phyloP scores from a whole-genome alignment of 768 basidiomycete species.

The Leucosporidium yakuticum region DNA sequence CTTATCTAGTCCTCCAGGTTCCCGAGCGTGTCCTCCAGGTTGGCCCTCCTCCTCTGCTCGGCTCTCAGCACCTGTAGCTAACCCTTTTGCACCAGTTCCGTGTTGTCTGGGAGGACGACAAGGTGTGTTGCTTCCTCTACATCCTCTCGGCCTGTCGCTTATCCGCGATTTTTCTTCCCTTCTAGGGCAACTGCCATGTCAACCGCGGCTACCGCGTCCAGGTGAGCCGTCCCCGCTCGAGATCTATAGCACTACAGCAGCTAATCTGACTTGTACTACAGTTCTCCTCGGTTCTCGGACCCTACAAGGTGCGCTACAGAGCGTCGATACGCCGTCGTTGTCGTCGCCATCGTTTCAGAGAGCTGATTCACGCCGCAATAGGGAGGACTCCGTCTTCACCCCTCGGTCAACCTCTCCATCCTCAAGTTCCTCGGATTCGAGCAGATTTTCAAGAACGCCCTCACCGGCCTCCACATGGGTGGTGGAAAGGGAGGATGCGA shows the following conservation, averaged over 20 bases:
- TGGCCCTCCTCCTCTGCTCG: neutral
- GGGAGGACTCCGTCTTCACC: slow-evolving; percentile 71
- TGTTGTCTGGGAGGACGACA: slow-evolving; percentile 69
- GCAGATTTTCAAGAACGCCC: slow-evolving; percentile 69
- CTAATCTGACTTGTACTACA: slow-evolving; percentile 35
- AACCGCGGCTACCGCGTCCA: slow-evolving; percentile 71
- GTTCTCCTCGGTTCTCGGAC: slow-evolving; percentile 72
- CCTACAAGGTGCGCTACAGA: slow-evolving; percentile 40
- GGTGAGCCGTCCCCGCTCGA: slow-evolving; percentile 42
- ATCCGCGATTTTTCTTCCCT: neutral
- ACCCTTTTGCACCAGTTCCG: slow-evolving; percentile 56
- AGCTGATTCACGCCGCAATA: slow-evolving; percentile 49
- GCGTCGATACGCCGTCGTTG: neutral
- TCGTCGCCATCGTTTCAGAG: neutral
- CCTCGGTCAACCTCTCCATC: slow-evolving; percentile 72
- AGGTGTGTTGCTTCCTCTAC: slow-evolving; percentile 18
- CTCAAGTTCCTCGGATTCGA: slow-evolving; percentile 79
- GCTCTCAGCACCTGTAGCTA: slow-evolving; percentile 41
- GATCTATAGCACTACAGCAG: neutral
- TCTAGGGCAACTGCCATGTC: slow-evolving; percentile 56
- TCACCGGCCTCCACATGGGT: slow-evolving; percentile 70
- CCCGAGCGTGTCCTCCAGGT: slow-evolving; percentile 47
- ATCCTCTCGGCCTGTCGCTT: neutral
- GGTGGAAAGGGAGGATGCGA: slow-evolving; percentile 74
- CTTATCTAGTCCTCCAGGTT: slow-evolving; percentile 43